Evolutionary conservation across 1,284 basidiomycete species (phyloP).

Genomic region (Pyrrhoderma noxium): DNA sequence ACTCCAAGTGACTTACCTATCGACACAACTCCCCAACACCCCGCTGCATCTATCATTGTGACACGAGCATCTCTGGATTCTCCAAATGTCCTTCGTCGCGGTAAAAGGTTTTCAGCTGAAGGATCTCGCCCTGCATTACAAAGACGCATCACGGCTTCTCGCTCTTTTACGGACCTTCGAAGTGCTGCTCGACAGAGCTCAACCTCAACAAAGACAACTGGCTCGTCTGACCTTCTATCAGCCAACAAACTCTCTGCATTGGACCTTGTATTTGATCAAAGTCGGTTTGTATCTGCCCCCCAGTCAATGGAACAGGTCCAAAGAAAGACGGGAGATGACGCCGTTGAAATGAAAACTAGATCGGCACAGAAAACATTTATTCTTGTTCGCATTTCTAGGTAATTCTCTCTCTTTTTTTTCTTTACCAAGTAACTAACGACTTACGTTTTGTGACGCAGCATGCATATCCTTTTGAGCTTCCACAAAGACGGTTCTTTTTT

Average conservation of each 20-base stretch:
- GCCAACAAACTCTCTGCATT: not conserved
- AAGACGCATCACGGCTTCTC: slow-evolving; percentile 49
- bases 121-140: slow-evolving; percentile 9
- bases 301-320: not conserved
- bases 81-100: slow-evolving; percentile 23
- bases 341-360: slow-evolving; percentile 70
- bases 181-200: slow-evolving; percentile 27
- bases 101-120: slow-evolving; percentile 20
- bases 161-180: slow-evolving; percentile 66
- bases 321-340: slow-evolving; percentile 36
- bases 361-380: slow-evolving; percentile 82
- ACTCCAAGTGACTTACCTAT: not conserved
- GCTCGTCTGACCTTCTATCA: not conserved
- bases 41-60: slow-evolving; percentile 4
- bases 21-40: not conserved
- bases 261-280: not conserved
- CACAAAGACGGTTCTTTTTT: slow-evolving; percentile 67
- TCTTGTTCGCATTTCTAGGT: slow-evolving; percentile 72
- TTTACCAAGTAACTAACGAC: not conserved
- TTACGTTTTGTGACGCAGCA: slow-evolving; percentile 31
- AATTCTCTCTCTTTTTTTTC: slow-evolving; percentile 25
- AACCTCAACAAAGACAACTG: not conserved
- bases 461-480: slow-evolving; percentile 62
- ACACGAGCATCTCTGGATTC: slow-evolving; percentile 20
- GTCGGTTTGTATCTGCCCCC: slow-evolving; percentile 14